Evolutionary conservation across 108 stramenopile genomes (phyloP).

Genomic region (Nannochloropsis oceanica): DNA sequence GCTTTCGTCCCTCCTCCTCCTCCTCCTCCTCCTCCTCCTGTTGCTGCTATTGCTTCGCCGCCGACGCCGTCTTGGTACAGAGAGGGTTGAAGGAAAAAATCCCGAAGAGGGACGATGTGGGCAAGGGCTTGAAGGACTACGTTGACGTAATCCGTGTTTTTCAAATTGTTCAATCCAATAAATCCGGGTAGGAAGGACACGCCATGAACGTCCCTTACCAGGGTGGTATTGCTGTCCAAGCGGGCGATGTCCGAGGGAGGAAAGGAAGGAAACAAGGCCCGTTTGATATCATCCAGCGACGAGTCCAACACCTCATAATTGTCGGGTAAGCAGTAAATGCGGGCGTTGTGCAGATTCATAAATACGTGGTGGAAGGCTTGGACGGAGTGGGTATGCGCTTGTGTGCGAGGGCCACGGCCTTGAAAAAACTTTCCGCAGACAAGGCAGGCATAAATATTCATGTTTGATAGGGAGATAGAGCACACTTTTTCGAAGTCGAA

Average conservation of each 20-base stretch:
- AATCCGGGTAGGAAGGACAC: slow-evolving; percentile 82
- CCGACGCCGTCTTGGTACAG: slow-evolving; percentile 17
- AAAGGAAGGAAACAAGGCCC: slow-evolving; percentile 65
- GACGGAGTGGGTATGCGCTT: slow-evolving; percentile 84
- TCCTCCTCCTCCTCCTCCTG: background rate
- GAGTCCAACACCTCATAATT: slow-evolving; percentile 77
- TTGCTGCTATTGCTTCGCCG: background rate
- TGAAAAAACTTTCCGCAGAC: slow-evolving; percentile 96
- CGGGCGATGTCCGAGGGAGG: slow-evolving; percentile 45
- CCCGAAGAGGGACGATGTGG: slow-evolving; percentile 71
- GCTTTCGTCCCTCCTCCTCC: no score
- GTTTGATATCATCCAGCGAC: slow-evolving; percentile 63
- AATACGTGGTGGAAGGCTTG: slow-evolving; percentile 79
- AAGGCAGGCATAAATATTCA: slow-evolving; percentile 89
- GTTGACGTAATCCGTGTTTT: slow-evolving; percentile 82
- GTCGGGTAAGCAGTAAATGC: slow-evolving; percentile 80
- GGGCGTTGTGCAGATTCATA: slow-evolving; percentile 52
- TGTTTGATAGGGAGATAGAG: slow-evolving; percentile 67
- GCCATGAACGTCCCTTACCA: slow-evolving; percentile 74
- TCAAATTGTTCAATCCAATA: slow-evolving; percentile 81
- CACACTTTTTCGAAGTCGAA: slow-evolving; percentile 87
- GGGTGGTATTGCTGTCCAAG: slow-evolving; percentile 54
- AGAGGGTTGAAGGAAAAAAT: slow-evolving; percentile 63
- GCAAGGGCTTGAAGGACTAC: slow-evolving; percentile 74
- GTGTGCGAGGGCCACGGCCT: slow-evolving; percentile 70